These are phyloP conservation scores for Dendrobium catenatum DNA, from an alignment of 106 monocot genomes.

Conservation along the genomic window DNA sequence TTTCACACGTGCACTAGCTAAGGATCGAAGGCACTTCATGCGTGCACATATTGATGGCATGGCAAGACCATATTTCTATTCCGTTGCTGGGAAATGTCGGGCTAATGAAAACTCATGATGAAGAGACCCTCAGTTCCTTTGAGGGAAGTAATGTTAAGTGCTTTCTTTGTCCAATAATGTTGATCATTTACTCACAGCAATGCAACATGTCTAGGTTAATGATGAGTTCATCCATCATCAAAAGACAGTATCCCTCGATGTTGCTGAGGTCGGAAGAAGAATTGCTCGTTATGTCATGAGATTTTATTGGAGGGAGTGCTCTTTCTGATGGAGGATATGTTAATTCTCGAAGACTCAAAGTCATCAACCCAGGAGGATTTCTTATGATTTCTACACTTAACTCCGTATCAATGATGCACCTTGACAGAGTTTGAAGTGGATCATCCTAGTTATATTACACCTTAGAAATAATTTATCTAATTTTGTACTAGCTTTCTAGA, in stretches of 20 bases:
- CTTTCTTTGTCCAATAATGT: slow-evolving; percentile 83
- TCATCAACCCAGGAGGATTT: no score
- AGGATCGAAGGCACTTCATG: no score
- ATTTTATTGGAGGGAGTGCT: slow-evolving; percentile 79
- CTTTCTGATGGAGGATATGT: slow-evolving; percentile 94
- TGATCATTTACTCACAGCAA: background rate
- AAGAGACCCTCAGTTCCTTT: slow-evolving; percentile 75
- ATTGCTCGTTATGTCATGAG: slow-evolving; percentile 60
- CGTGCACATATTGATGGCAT: slow-evolving; percentile 26
- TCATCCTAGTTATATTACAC: no score
- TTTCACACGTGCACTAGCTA: no score
- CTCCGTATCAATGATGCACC: no score
- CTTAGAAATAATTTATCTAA: no score
- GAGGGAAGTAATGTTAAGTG: slow-evolving; percentile 65
- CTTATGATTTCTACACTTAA: no score
- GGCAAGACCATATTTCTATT: slow-evolving; percentile 81
- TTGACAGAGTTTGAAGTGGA: no score
- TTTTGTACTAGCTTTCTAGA: no score
- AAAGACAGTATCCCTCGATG: slow-evolving; percentile 79
- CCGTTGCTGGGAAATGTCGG: slow-evolving; percentile 40
- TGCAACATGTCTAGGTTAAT: background rate
- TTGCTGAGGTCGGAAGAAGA: slow-evolving; percentile 42
- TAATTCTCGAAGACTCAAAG: slow-evolving; percentile 11
- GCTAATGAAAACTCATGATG: slow-evolving; percentile 89
- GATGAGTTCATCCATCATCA: slow-evolving; percentile 70